Evolutionary conservation across 2,329 filamentous ascomycete species (phyloP).

Genomic region (Whalleya microplaca): DNA sequence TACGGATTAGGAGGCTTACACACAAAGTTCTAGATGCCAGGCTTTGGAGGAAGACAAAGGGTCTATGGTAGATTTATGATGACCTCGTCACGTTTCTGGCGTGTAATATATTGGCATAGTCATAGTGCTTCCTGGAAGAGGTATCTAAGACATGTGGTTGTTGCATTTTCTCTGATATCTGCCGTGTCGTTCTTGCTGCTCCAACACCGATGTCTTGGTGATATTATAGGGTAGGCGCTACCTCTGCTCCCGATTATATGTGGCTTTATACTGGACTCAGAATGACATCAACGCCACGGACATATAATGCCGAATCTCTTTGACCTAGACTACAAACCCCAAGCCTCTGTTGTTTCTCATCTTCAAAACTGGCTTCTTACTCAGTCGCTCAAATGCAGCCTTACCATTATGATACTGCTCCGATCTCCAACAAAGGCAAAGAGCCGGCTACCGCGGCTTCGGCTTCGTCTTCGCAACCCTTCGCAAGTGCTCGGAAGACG

Average conservation of each 20-base stretch:
- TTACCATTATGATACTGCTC: conserved; percentile 31
- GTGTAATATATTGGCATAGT: background rate
- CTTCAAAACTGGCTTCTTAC: conserved; percentile 10
- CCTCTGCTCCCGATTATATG: background rate
- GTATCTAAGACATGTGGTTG: background rate
- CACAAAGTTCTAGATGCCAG: conserved; percentile 17
- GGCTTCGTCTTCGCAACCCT: conserved; percentile 19
- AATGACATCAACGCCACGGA: too few species aligned
- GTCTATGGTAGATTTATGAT: conserved; percentile 13
- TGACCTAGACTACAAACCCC: background rate
- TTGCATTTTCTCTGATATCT: background rate
- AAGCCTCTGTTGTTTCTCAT: conserved; percentile 5
- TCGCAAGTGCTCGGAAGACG: conserved; percentile 5
- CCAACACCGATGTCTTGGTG: too few species aligned
- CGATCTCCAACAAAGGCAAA: conserved; percentile 30
- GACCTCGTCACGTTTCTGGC: conserved; percentile 2
- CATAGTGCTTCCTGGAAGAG: background rate
- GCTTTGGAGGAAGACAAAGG: conserved; percentile 10
- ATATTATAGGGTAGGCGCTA: background rate
- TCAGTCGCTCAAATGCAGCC: conserved; percentile 35
- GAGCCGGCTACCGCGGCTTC: conserved; percentile 20
- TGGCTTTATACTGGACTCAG: background rate
- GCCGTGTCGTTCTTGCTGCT: background rate
- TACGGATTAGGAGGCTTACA: conserved; percentile 17
- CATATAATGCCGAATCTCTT: background rate